Evolutionary conservation across 129 eudicot species (phyloP).

Genomic region (Saposhnikovia divaricata): DNA sequence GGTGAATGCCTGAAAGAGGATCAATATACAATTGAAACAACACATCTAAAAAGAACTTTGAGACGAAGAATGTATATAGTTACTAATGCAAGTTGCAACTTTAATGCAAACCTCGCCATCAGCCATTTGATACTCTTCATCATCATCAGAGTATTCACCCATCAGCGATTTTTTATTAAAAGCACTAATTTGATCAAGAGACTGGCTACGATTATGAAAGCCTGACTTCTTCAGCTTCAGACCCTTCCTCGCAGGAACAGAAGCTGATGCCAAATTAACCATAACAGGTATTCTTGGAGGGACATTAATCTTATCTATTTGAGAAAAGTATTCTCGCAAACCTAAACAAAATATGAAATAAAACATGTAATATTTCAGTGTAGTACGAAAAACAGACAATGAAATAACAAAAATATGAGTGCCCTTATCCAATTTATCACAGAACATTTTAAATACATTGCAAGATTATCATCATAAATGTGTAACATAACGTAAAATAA

Average conservation of each 20-base stretch:
- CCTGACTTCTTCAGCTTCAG: constrained; percentile 43
- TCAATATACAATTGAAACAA: constrained; percentile 1
- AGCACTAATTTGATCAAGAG: constrained; percentile 48
- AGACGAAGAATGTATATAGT: not conserved
- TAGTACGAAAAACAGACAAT: not conserved
- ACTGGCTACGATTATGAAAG: constrained; percentile 47
- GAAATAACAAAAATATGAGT: not conserved
- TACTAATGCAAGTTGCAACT: not conserved
- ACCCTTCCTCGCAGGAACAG: constrained; percentile 58
- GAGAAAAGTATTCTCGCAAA: constrained; percentile 89
- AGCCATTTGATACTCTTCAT: constrained; percentile 66
- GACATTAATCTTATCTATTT: constrained; percentile 71
- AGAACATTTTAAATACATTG: not conserved
- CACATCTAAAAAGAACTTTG: not conserved
- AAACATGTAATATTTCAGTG: constrained; percentile 3
- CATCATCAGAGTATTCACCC: constrained; percentile 97
- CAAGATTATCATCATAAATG: not conserved
- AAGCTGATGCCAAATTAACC: constrained; percentile 86
- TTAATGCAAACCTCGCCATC: constrained; percentile 60
- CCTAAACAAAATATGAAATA: constrained; percentile 31
- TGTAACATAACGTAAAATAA: not conserved
- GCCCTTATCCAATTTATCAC: not conserved
- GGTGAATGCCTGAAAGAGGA: constrained; percentile 40
- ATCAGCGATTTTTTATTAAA: constrained; percentile 54
- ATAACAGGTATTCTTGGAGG: constrained; percentile 93